These are phyloP conservation scores for Fusarium sambucinum DNA, from an alignment of 2,329 filamentous ascomycete species.

Conservation along the genomic window DNA sequence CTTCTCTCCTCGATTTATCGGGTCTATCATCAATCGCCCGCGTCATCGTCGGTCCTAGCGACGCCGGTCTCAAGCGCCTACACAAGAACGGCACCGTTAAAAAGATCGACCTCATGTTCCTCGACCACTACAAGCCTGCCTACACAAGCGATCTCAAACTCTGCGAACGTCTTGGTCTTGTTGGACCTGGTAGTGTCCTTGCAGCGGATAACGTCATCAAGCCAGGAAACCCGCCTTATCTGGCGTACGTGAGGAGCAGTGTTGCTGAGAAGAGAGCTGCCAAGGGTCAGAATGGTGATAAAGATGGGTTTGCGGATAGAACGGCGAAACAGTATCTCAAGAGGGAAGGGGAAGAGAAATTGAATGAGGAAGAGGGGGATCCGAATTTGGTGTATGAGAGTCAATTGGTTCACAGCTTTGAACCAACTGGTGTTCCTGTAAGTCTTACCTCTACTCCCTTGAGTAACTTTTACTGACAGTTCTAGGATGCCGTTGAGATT, in stretches of 20 bases:
- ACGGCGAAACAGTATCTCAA: slow-evolving; percentile 68
- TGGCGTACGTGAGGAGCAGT: slow-evolving; percentile 76
- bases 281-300: slow-evolving; percentile 55
- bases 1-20: slow-evolving; percentile 77
- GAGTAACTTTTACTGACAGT: slow-evolving; percentile 37
- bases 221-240: slow-evolving; percentile 77
- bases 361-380: slow-evolving; percentile 62
- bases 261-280: slow-evolving; percentile 69
- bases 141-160: slow-evolving; percentile 82
- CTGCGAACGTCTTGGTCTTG: slow-evolving; percentile 76
- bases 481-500: slow-evolving; percentile 74
- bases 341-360: slow-evolving; percentile 58
- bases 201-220: slow-evolving; percentile 79
- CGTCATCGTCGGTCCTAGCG: slow-evolving; percentile 77
- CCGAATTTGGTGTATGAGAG: slow-evolving; percentile 76
- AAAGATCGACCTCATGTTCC: slow-evolving; percentile 78
- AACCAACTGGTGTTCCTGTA: slow-evolving; percentile 75
- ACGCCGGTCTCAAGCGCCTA: slow-evolving; percentile 72
- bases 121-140: slow-evolving; percentile 84
- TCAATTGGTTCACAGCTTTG: slow-evolving; percentile 71
- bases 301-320: slow-evolving; percentile 55
- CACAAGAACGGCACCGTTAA: slow-evolving; percentile 64
- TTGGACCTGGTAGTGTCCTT: slow-evolving; percentile 71
- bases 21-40: slow-evolving; percentile 77
- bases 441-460: slow-evolving; percentile 46